Percentiles rank a stretch among this genome's conserved stretches.
phyloP scores from a whole-genome alignment of 1,284 basidiomycete genomes.

The Pulveroboletus sp. region DNA sequence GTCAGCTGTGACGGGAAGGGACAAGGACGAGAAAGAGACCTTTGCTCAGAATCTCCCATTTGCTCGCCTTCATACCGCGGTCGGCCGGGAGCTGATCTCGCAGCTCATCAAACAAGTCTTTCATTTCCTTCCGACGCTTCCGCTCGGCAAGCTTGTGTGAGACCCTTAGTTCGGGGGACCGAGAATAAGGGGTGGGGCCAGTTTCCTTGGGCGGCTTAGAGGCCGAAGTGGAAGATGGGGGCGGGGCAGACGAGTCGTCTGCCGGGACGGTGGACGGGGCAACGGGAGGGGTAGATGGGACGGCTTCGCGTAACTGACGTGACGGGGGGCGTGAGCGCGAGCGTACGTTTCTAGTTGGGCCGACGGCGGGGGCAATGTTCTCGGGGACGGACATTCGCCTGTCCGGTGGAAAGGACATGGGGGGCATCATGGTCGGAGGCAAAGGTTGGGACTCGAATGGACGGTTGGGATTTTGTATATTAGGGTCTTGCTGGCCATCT shows the following conservation, averaged over 20 bases:
- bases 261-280: constrained; percentile 33
- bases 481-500: constrained; percentile 38
- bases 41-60: constrained; percentile 96
- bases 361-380: constrained; percentile 41
- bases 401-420: constrained; percentile 55
- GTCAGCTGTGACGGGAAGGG: constrained; percentile 9
- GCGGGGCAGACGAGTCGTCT: constrained; percentile 39
- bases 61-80: constrained; percentile 90
- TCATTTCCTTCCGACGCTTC: constrained; percentile 96
- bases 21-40: constrained; percentile 44
- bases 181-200: constrained; percentile 80
- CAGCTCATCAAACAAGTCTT: constrained; percentile 92
- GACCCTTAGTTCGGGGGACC: constrained; percentile 88
- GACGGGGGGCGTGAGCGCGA: constrained; percentile 72
- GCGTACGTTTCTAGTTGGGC: constrained; percentile 52
- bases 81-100: constrained; percentile 88
- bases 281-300: constrained; percentile 35
- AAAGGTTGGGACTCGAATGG: constrained; percentile 37
- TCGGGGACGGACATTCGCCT: constrained; percentile 73
- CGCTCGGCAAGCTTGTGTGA: constrained; percentile 94
- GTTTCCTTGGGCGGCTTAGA: constrained; percentile 41
- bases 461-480: constrained; percentile 37
- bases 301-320: constrained; percentile 46
- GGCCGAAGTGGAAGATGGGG: constrained; percentile 30
- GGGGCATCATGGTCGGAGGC: constrained; percentile 48